Evolutionary conservation across 345 rosid species (phyloP).

Genomic region (Murraya koenigii): DNA sequence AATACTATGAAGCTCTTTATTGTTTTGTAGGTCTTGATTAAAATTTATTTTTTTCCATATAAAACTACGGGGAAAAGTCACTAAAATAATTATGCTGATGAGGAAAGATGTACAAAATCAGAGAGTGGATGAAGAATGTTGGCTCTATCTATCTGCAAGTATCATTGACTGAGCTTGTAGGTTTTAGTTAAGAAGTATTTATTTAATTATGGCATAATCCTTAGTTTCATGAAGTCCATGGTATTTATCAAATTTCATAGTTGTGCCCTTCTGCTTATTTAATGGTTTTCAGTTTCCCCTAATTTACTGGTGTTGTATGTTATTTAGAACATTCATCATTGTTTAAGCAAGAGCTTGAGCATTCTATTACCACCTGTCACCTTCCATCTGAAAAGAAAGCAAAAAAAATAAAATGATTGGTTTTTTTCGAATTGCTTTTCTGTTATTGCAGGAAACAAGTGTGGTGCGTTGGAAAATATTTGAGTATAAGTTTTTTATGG

Average conservation of each 20-base stretch:
- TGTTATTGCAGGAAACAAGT: constrained; percentile 71
- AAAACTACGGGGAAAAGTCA: neutral
- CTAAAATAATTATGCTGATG: neutral
- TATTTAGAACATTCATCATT: neutral
- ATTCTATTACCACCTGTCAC: neutral
- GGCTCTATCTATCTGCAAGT: neutral
- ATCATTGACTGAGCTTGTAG: neutral
- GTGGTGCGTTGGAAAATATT: constrained; percentile 77
- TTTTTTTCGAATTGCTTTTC: neutral
- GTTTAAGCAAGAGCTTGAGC: neutral
- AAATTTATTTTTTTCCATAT: neutral
- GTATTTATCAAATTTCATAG: neutral
- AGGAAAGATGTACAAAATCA: neutral
- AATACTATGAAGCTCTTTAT: neutral
- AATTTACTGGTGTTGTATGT: neutral
- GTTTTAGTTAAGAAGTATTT: neutral
- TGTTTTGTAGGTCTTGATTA: neutral
- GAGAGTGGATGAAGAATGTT: neutral
- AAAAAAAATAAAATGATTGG: neutral
- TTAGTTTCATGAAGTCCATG: neutral
- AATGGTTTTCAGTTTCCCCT: neutral
- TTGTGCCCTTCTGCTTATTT: neutral
- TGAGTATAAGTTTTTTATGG: constrained; percentile 81
- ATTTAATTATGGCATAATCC: neutral
- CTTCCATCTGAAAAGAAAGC: neutral